Conservation (phyloP, 2,329 filamentous ascomycete genomes). For the Fusarium pseudonygamai region DNA sequence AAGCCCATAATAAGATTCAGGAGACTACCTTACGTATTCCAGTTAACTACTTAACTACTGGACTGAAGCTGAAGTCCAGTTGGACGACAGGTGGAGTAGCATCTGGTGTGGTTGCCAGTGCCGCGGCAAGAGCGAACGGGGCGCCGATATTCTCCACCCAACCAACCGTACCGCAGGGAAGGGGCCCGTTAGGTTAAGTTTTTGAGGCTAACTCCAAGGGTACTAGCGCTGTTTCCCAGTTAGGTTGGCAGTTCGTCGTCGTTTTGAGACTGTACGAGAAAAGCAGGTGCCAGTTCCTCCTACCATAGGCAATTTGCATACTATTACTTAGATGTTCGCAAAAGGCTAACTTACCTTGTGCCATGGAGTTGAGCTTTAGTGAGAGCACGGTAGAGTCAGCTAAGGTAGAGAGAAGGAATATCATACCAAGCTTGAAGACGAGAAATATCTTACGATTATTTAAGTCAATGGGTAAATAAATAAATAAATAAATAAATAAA, state of each 20-base stretch:
- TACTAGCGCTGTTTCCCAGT: slow-evolving; percentile 9
- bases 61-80: slow-evolving; percentile 5
- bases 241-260: slow-evolving; percentile 15
- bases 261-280: slow-evolving; percentile 10
- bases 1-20: neutral
- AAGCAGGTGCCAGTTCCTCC: slow-evolving; percentile 8
- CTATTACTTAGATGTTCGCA: neutral
- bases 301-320: neutral
- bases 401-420: neutral
- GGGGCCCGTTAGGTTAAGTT: slow-evolving; percentile 1
- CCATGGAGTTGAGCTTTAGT: neutral
- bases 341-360: neutral
- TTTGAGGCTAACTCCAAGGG: neutral
- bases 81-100: neutral
- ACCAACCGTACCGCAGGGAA: slow-evolving; percentile 16
- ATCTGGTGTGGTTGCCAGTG: slow-evolving; percentile 11
- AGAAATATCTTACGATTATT: neutral
- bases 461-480: too few species aligned
- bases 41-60: neutral
- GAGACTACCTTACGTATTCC: neutral
- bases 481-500: neutral
- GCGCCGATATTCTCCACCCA: slow-evolving; percentile 16
- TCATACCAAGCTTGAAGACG: neutral
- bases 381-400: neutral
- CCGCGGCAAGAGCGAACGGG: slow-evolving; percentile 36